These are phyloP conservation scores for Gracilaria vermiculophylla DNA, from an alignment of 23 red algal genomes.

Conservation along the genomic window DNA sequence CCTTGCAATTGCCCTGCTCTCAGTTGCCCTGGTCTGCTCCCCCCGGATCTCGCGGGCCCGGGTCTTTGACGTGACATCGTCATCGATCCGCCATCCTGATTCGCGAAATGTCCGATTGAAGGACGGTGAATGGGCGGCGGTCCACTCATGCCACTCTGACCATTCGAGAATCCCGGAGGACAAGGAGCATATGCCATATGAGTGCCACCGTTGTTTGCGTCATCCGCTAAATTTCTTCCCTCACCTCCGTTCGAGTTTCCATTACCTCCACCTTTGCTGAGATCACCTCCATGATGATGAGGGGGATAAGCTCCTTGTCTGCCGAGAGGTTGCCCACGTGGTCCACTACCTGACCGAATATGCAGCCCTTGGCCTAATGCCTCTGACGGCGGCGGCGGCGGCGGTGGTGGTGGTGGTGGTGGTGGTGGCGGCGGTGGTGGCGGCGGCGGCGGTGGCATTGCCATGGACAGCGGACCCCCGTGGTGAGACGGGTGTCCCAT, in stretches of 20 bases:
- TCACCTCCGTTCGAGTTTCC: background rate
- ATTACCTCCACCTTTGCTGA: background rate
- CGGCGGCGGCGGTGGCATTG: background rate
- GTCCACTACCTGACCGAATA: background rate
- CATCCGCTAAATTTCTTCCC: background rate
- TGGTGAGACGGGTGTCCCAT: background rate
- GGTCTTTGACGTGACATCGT: background rate
- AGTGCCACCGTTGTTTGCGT: background rate
- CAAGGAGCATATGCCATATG: background rate
- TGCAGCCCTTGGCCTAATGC: background rate
- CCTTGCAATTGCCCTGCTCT: background rate
- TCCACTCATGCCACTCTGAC: background rate
- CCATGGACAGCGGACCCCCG: background rate
- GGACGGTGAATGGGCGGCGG: slow-evolving; percentile 10
- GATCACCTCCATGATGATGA: slow-evolving; percentile 13
- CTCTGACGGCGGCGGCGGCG: background rate
- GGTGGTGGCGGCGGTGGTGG: slow-evolving; percentile 1
- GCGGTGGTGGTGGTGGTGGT: background rate
- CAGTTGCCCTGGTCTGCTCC: background rate
- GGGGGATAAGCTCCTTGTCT: background rate
- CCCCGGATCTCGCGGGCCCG: background rate
- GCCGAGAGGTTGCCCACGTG: background rate
- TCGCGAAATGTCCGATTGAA: background rate
- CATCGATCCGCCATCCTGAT: background rate
- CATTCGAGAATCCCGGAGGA: background rate